Base-by-base conservation (phyloP, 1,139 yeast genomes). In the Zygoascus meyerae region DNA sequence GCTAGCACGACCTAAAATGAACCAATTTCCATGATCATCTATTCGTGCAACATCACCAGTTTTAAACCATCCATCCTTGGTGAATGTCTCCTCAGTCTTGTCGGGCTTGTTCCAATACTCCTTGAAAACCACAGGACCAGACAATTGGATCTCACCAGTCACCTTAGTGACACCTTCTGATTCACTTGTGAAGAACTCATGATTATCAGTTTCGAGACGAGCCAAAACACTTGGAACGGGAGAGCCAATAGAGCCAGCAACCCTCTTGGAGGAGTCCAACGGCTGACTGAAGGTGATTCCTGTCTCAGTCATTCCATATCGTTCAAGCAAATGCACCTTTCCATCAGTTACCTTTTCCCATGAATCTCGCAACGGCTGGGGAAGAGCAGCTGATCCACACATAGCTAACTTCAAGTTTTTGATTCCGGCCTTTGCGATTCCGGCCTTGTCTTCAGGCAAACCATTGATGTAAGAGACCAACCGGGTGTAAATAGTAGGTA, bases 301-400 rank as follows among this genome's bases (percentile, higher is more conserved):
- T 6, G 68, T 66, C 46, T 65, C 69, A 2, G 69, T 66, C 69
- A 65, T 65, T 15, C 69, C 69, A 48, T 65, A 65, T 32, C 69
- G 54, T 49, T 65, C 70, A 10, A 66, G 61, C 42, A 66, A 52
- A 14, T 67, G 65, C 8, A 63, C 62, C 11, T 54, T 49, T 15
- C 63, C 63, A n/a, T 60, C 57, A 10, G 66, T 56, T 16, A 62
- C 50, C 29, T 49, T 45, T 33, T 63, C 61, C 70, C 70, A 66
- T 10, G 59, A 55, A 28, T 52, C 50, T 34, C 69, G 54, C 39
- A 66, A 56, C 1, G 69, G 66, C 29, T 56, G 58, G 2, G 70
- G 70, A 14, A 66, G 57, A 2, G 70, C 69, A 3, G 70, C 70
- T 4, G 69, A 64, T 3, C 70, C 70, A 47, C 68, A 64, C 67